A percentile compares a stretch with the other conserved stretches of the same genome.
phyloP scores from a whole-genome alignment of 768 basidiomycete species.

The Mycena galericulata region DNA sequence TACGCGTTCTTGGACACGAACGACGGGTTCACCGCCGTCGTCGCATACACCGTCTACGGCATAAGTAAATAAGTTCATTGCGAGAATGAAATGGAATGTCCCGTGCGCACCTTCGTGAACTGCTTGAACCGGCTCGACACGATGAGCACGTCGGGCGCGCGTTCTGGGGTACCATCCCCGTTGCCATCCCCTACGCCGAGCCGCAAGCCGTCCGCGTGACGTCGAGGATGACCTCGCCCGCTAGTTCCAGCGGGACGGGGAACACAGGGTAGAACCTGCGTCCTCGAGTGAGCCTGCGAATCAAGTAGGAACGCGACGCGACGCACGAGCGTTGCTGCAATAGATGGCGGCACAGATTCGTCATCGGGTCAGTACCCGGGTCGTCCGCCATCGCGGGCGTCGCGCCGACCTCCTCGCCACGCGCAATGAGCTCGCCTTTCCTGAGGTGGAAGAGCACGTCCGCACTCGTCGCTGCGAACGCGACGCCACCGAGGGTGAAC shows the following conservation, averaged over 20 bases:
- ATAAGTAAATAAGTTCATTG: neutral
- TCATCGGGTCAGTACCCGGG: constrained; percentile 77
- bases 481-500: constrained; percentile 87
- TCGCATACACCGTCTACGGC: constrained; percentile 78
- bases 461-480: constrained; percentile 84
- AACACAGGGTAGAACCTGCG: constrained; percentile 95
- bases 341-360: constrained; percentile 80
- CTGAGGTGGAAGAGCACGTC: constrained; percentile 92
- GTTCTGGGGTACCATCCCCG: constrained; percentile 53
- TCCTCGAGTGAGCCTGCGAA: too few relatives aligned
- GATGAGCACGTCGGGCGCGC: constrained; percentile 86
- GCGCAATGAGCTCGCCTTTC: constrained; percentile 83
- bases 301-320: neutral
- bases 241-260: constrained; percentile 81
- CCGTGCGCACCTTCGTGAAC: constrained; percentile 79
- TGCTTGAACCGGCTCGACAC: constrained; percentile 91
- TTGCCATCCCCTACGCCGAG: constrained; percentile 44
- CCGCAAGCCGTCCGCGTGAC: constrained; percentile 63
- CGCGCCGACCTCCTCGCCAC: constrained; percentile 71
- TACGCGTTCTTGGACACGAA: constrained; percentile 74
- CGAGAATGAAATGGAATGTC: neutral
- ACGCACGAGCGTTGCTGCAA: constrained; percentile 88
- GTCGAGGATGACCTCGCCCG: constrained; percentile 90
- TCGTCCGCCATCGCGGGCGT: constrained; percentile 55
- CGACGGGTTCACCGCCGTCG: constrained; percentile 88